Evolutionary conservation across 768 basidiomycete genomes (phyloP).

Genomic region (Boletus reticulatus): DNA sequence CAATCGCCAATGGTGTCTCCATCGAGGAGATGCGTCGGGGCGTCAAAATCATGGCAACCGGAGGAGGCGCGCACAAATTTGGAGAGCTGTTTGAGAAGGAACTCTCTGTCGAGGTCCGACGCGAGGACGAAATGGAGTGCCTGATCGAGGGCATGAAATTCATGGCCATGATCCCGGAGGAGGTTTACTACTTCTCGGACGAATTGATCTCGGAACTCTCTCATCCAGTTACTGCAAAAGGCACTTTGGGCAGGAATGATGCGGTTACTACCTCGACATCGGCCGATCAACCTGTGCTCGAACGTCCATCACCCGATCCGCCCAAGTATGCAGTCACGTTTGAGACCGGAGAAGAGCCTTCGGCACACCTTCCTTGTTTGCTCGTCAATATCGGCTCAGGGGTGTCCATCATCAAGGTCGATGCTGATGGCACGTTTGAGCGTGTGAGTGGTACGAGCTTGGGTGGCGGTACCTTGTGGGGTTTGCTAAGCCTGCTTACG

Average conservation of each 20-base stretch:
- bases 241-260: constrained; percentile 7
- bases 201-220: constrained; percentile 79
- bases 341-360: constrained; percentile 62
- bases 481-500: constrained; percentile 90
- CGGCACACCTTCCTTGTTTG: constrained; percentile 90
- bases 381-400: constrained; percentile 98
- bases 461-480: constrained; percentile 98
- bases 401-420: constrained; percentile 96
- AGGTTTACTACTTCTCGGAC: constrained; percentile 98
- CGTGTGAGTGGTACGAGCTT: constrained; percentile 96
- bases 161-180: constrained; percentile 92
- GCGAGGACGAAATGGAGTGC: constrained; percentile 99
- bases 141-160: constrained; percentile 95
- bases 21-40: constrained; percentile 88
- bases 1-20: constrained; percentile 79
- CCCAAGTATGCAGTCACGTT: constrained; percentile 89
- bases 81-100: constrained; percentile 75
- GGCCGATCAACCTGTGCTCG: constrained; percentile 39
- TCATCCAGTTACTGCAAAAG: constrained; percentile 29
- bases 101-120: constrained; percentile 78
- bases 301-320: constrained; percentile 88
- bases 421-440: constrained; percentile 93
- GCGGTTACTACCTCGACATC: constrained; percentile 3
- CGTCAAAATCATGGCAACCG: constrained; percentile 97
- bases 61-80: constrained; percentile 95